Percentiles rank a stretch among this genome's conserved stretches.
phyloP scores from a whole-genome alignment of 2,329 filamentous ascomycete genomes.

The Monosporascus sp. region DNA sequence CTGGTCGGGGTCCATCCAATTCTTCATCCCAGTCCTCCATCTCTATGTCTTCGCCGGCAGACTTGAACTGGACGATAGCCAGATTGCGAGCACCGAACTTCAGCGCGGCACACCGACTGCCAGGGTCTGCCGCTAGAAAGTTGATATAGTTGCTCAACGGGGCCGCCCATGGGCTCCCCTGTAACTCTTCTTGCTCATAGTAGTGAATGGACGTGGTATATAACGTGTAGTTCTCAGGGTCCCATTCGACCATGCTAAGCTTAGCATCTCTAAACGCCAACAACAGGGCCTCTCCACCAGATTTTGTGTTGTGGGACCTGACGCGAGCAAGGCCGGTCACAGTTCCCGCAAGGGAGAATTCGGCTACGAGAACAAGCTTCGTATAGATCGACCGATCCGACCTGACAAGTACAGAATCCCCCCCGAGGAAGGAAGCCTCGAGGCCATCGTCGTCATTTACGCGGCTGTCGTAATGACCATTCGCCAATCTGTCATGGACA shows the following conservation, averaged over 20 bases:
- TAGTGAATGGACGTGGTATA: conserved; percentile 93
- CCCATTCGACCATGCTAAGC: conserved; percentile 90
- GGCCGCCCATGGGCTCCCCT: conserved; percentile 75
- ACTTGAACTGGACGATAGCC: conserved; percentile 89
- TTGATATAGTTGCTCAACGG: conserved; percentile 71
- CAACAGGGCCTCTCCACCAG: conserved; percentile 77
- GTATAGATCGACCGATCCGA: conserved; percentile 61
- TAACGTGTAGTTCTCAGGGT: conserved; percentile 71
- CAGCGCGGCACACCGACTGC: conserved; percentile 87
- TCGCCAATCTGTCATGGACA: conserved; percentile 25
- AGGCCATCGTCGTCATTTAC: conserved; percentile 57
- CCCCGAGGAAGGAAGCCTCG: conserved; percentile 60
- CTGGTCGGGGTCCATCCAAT: conserved; percentile 61
- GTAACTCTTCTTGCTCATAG: conserved; percentile 90
- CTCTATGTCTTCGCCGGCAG: conserved; percentile 78
- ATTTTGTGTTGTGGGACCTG: conserved; percentile 65
- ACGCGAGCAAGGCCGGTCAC: conserved; percentile 78
- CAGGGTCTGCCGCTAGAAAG: conserved; percentile 81
- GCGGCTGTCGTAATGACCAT: conserved; percentile 44
- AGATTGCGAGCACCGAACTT: conserved; percentile 87
- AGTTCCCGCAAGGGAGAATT: conserved; percentile 78
- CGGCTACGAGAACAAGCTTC: conserved; percentile 78
- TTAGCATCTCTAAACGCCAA: conserved; percentile 87
- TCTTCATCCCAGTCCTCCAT: conserved; percentile 90
- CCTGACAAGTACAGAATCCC: conserved; percentile 55